Conservation (phyloP, 345 rosid genomes). For the Eucalyptus curtisii region DNA sequence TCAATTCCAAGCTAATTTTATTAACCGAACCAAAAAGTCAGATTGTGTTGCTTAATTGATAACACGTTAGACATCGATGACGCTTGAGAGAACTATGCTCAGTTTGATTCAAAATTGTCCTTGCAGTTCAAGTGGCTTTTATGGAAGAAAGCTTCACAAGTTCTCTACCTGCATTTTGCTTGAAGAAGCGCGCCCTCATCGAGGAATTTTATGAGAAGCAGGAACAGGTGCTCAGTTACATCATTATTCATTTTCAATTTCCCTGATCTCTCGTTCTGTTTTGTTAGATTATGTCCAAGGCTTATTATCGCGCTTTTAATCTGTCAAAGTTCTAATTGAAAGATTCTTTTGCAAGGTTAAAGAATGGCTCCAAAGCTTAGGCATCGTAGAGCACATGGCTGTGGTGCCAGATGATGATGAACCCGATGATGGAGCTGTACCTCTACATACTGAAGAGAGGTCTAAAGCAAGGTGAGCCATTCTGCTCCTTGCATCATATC, state of each 20-base stretch:
- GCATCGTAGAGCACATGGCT: slow-evolving; percentile 58
- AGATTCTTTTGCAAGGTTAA: slow-evolving; percentile 33
- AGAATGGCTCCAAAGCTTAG: slow-evolving; percentile 89
- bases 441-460: slow-evolving; percentile 52
- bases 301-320: not conserved
- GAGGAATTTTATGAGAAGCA: slow-evolving; percentile 87
- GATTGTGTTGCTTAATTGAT: not conserved
- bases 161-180: slow-evolving; percentile 69
- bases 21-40: not conserved
- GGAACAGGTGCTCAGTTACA: slow-evolving; percentile 38
- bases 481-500: not conserved
- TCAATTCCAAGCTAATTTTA: not conserved
- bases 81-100: not conserved
- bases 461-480: slow-evolving; percentile 49
- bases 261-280: not conserved
- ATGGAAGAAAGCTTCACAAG: slow-evolving; percentile 91
- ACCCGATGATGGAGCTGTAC: slow-evolving; percentile 84
- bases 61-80: not conserved
- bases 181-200: slow-evolving; percentile 67
- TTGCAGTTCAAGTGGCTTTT: slow-evolving; percentile 80
- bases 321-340: not conserved
- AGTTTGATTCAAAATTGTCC: not conserved
- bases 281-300: not conserved
- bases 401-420: slow-evolving; percentile 83
- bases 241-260: not conserved